Percentiles rank a stretch among this genome's conserved stretches.
Evolutionary conservation across 202 grass and related monocot species (phyloP).

Genomic region (Musa balbisiana): DNA sequence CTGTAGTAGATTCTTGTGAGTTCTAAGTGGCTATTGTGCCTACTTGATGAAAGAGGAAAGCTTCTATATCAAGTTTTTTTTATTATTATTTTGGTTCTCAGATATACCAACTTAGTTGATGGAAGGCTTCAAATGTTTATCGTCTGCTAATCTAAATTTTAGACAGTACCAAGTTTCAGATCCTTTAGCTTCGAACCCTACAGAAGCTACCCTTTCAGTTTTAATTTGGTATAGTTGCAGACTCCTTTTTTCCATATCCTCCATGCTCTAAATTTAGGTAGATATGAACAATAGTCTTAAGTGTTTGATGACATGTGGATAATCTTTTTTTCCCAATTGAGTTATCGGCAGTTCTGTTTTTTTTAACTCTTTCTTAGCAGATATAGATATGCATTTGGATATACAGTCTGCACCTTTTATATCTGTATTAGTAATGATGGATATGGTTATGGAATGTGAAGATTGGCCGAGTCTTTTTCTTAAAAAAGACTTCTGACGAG

Average conservation of each 20-base stretch:
- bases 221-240: no score
- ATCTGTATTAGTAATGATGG: not conserved
- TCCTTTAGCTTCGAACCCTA: no score
- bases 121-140: no score
- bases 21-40: not conserved
- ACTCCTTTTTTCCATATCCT: no score
- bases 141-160: no score
- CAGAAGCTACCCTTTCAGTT: no score
- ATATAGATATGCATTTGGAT: not conserved
- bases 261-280: not conserved
- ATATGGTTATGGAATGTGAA: not conserved
- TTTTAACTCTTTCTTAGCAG: not conserved
- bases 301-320: not conserved
- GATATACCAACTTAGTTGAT: no score
- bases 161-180: no score
- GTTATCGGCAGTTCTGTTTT: not conserved
- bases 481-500: not conserved
- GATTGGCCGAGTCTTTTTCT: not conserved
- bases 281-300: not conserved
- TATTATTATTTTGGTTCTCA: no score
- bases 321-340: not conserved
- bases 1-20: not conserved
- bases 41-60: no score
- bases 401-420: not conserved
- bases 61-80: no score